phyloP scores from a whole-genome alignment of 2,329 filamentous ascomycete species.

The Corynespora cassiicola region DNA sequence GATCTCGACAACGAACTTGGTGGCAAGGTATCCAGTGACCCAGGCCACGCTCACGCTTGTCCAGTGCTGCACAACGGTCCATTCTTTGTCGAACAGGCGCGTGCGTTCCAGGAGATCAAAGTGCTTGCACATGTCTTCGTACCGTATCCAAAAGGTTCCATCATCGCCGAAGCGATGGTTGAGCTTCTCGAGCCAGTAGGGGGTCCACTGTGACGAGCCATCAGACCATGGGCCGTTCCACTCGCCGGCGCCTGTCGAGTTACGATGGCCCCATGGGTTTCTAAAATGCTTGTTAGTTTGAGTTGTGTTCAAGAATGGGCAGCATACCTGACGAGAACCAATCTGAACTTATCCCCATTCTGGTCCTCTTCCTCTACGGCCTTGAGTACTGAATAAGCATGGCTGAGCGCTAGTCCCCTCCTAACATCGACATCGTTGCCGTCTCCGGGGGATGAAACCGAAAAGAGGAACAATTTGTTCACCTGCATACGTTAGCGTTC shows the following conservation, averaged over 20 bases:
- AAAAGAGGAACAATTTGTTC: constrained; percentile 79
- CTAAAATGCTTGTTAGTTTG: constrained; percentile 48
- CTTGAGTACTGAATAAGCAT: constrained; percentile 64
- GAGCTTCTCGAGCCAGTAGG: constrained; percentile 75
- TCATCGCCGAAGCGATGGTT: constrained; percentile 78
- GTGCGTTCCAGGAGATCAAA: constrained; percentile 66
- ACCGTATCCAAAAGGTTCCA: constrained; percentile 69
- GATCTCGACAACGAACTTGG: constrained; percentile 64
- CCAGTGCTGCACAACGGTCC: constrained; percentile 67
- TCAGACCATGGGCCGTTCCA: constrained; percentile 85
- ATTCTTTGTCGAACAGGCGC: constrained; percentile 64
- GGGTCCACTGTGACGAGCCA: constrained; percentile 82
- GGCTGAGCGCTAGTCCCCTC: constrained; percentile 48
- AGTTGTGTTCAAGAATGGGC: constrained; percentile 19
- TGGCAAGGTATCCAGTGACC: constrained; percentile 66
- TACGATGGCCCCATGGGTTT: constrained; percentile 79
- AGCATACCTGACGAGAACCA: constrained; percentile 66
- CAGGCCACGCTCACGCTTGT: constrained; percentile 64
- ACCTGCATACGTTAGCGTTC: constrained; percentile 49
- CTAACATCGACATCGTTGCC: constrained; percentile 66
- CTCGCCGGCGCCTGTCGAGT: constrained; percentile 53
- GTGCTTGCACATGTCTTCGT: constrained; percentile 62
- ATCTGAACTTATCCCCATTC: constrained; percentile 48
- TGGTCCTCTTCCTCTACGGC: constrained; percentile 60
- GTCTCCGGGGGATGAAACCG: constrained; percentile 61